A percentile compares a stretch with the other conserved stretches of the same genome.
Conservation (phyloP, 768 basidiomycete species). For the Tulasnella sp. region DNA sequence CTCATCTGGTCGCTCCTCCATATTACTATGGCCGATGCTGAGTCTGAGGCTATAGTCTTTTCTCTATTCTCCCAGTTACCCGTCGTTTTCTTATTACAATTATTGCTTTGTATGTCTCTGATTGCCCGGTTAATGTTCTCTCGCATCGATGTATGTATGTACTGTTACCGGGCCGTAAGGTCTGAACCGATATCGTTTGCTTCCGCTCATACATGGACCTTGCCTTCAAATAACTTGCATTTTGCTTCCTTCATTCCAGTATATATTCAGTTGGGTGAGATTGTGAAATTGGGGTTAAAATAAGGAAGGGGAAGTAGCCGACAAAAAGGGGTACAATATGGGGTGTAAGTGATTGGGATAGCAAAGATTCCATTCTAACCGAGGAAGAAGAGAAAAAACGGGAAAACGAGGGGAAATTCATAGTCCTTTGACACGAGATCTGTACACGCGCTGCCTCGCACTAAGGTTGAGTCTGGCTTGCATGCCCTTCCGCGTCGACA, state of each 20-base stretch:
- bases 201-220: not conserved
- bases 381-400: not conserved
- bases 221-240: not conserved
- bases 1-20: not conserved
- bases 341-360: not conserved
- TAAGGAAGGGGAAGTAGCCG: not conserved
- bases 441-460: not conserved
- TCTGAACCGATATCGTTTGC: not conserved
- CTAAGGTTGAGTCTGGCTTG: not conserved
- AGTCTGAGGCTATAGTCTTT: not conserved
- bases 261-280: constrained; percentile 5
- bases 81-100: constrained; percentile 5
- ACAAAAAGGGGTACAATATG: not conserved
- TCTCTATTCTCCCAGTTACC: not conserved
- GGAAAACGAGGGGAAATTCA: not conserved
- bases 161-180: not conserved
- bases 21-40: not conserved
- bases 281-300: not conserved
- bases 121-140: not conserved
- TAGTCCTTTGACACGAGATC: not conserved
- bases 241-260: not conserved
- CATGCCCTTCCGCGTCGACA: constrained; percentile 13
- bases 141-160: not conserved
- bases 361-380: not conserved
- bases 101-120: constrained; percentile 16